Conservation (phyloP, 139 green algal genomes). For the Chlorella sp. region DNA sequence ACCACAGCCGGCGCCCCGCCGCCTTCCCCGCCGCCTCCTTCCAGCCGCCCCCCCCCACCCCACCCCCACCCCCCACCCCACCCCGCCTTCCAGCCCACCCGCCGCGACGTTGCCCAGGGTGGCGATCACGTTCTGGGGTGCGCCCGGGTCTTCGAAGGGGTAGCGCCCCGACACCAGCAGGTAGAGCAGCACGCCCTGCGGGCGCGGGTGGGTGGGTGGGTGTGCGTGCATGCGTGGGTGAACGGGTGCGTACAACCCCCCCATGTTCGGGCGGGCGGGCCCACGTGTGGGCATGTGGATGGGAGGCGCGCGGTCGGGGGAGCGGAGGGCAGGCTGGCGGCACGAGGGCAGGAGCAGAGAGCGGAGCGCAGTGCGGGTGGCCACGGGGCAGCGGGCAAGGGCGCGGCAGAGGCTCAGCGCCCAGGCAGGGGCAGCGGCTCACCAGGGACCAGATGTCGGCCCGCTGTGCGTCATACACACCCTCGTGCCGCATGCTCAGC, state of each 20-base stretch:
- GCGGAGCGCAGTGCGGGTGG: neutral
- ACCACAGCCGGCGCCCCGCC: no score
- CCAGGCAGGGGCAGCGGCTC: no score
- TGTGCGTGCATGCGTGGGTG: conserved; percentile 59
- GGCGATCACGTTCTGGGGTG: conserved; percentile 37
- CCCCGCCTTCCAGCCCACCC: no score
- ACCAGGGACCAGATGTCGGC: neutral
- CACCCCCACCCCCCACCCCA: no score
- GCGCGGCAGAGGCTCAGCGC: neutral
- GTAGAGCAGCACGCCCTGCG: conserved; percentile 84
- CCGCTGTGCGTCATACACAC: neutral
- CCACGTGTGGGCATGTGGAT: no score
- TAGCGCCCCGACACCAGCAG: conserved; percentile 73
- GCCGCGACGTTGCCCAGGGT: conserved; percentile 37
- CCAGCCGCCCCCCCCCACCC: no score
- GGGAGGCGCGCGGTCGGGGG: no score
- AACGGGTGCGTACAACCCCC: neutral
- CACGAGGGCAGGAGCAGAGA: no score
- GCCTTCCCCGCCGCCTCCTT: no score
- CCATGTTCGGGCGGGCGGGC: neutral
- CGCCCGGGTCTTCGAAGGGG: conserved; percentile 68
- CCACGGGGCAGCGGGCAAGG: neutral
- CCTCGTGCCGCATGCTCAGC: conserved; percentile 8
- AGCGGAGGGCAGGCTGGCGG: no score
- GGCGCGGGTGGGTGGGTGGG: conserved; percentile 75